Base-by-base conservation (phyloP, 176 grass and related monocot species). In the Tillandsia fasciculata region DNA sequence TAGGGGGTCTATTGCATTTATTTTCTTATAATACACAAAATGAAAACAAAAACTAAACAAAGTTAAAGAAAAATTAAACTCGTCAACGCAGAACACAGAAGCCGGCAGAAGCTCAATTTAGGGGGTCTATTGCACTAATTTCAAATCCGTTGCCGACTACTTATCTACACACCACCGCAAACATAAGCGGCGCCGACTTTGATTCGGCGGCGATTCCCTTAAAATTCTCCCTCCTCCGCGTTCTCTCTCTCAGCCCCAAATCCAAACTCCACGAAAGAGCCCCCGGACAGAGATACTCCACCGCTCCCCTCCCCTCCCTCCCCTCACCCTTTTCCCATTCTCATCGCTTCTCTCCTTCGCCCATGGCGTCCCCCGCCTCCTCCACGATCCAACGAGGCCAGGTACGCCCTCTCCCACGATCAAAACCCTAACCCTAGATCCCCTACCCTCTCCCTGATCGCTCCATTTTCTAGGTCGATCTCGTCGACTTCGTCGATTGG, bases 401-500 rank as follows among this genome's bases (percentile, higher is more conserved):
- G 33, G 33, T 42, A 42, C 33, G 33, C 3, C 33, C 10, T 47
- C 65, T 48, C 48, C 29, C 33, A 15, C 65, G 65, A 49, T 67
- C 65, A 27, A 33, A 67, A 2, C 27, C 14, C 65, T 48, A 67
- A 67, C 27, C 65, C 33, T 67, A 67, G 42, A 11, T n/a, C 6
- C 33, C 15, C 57, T 26, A 13, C 64, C 8, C 8, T 73, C 2
- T 50, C 66, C 57, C 54, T 69, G 20, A 10, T 72, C 52, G 64
- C 52, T 53, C 64, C 72, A 11, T 68, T 50, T 26, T 65, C 72
- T 12, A 99, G 95, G 95, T 92, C 76, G 95, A 99, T 88, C 87
- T 99, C 71, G 84, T 90, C 73, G 90, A 99, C 76, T 90, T 99
- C 71, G 81, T 99, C 69, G 95, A 99, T 65, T 99, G 95, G 95